phyloP scores from a whole-genome alignment of 148 eudicot species.

The Diospyros kaki region DNA sequence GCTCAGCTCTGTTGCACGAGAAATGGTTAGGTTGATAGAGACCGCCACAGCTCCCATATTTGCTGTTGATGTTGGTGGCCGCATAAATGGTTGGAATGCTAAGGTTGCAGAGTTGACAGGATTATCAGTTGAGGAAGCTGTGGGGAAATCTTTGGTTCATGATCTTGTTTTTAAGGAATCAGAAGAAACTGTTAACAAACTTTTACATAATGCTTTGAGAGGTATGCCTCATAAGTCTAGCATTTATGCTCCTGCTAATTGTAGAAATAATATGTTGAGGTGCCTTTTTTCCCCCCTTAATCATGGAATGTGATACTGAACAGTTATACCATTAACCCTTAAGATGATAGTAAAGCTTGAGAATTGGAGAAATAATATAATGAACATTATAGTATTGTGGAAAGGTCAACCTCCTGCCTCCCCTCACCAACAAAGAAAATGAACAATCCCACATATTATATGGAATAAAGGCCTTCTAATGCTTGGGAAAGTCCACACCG shows the following conservation, averaged over 20 bases:
- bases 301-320: neutral
- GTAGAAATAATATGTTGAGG: neutral
- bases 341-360: neutral
- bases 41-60: constrained; percentile 95
- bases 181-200: constrained; percentile 52
- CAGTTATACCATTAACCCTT: neutral
- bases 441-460: neutral
- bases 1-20: constrained; percentile 72
- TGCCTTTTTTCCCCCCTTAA: neutral
- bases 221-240: constrained; percentile 40
- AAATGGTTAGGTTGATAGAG: constrained; percentile 94
- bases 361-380: neutral
- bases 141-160: constrained; percentile 80
- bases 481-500: neutral
- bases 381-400: no score
- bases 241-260: neutral
- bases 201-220: constrained; percentile 60
- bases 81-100: constrained; percentile 92
- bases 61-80: constrained; percentile 73
- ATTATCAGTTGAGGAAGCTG: constrained; percentile 75
- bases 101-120: constrained; percentile 88
- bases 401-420: neutral
- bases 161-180: constrained; percentile 76
- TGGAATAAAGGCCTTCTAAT: neutral
- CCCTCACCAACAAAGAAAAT: neutral